A percentile compares a stretch with the other conserved stretches of the same genome.
phyloP scores from a whole-genome alignment of 768 basidiomycete species.

The Tylopilus balloui region DNA sequence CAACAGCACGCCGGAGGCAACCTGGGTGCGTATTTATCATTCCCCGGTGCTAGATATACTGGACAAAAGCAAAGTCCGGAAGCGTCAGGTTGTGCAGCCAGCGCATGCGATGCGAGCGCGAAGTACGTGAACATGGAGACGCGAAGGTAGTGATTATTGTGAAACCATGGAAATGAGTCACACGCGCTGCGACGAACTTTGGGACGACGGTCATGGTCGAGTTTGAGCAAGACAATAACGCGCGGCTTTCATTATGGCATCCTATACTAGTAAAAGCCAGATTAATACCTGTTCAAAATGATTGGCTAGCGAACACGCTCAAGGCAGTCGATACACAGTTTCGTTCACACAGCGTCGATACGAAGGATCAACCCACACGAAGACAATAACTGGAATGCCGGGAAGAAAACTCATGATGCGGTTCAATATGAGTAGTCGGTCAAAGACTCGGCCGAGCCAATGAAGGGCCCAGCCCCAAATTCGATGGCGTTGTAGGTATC shows the following conservation, averaged over 20 bases:
- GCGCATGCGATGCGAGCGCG: background rate
- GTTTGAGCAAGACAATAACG: slow-evolving; percentile 26
- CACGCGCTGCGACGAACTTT: slow-evolving; percentile 1
- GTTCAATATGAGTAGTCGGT: background rate
- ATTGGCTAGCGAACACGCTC: background rate
- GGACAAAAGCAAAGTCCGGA: slow-evolving; percentile 21
- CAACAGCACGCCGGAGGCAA: background rate
- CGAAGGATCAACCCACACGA: background rate
- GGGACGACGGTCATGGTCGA: background rate
- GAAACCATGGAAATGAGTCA: slow-evolving; percentile 27
- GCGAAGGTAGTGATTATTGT: slow-evolving; percentile 24
- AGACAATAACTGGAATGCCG: background rate
- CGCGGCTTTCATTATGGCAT: slow-evolving; percentile 1
- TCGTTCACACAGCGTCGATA: background rate
- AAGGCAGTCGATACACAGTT: background rate
- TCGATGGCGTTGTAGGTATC: background rate
- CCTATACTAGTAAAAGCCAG: slow-evolving; percentile 7
- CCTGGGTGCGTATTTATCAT: slow-evolving; percentile 22
- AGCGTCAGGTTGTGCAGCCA: background rate
- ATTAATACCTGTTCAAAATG: slow-evolving; percentile 15
- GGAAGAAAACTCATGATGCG: background rate
- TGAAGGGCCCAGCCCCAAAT: background rate
- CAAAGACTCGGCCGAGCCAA: background rate
- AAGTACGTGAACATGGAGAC: slow-evolving; percentile 22
- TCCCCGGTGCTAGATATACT: background rate